Percentiles rank a stretch among this genome's conserved stretches.
phyloP scores from a whole-genome alignment of 371 early-diverging fungal genomes.

The Thermomucor indicae-seudaticae region DNA sequence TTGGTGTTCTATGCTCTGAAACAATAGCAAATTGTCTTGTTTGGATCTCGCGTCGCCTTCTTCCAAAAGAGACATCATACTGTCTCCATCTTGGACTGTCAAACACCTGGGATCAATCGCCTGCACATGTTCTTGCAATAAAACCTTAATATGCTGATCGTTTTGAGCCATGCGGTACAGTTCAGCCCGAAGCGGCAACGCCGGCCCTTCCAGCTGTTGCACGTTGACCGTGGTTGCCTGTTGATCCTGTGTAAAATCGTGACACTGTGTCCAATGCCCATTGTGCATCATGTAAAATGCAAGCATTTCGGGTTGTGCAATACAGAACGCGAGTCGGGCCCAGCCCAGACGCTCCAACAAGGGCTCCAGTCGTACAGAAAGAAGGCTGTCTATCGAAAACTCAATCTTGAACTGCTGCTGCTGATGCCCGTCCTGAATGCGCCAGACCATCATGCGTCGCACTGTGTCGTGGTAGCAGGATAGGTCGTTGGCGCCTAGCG shows the following conservation, averaged over 20 bases:
- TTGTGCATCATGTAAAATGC: constrained; percentile 58
- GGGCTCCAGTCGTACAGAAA: constrained; percentile 46
- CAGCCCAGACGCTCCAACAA: constrained; percentile 26
- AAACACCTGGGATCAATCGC: constrained; percentile 8
- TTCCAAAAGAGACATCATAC: no score
- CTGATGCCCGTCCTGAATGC: constrained; percentile 60
- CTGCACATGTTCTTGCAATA: constrained; percentile 2
- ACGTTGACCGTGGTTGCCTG: constrained; percentile 46
- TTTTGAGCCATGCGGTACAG: constrained; percentile 19
- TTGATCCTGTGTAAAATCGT: constrained; percentile 73
- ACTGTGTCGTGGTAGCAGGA: constrained; percentile 53
- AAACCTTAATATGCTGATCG: constrained; percentile 6
- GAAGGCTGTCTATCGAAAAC: constrained; percentile 50
- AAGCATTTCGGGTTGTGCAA: constrained; percentile 26
- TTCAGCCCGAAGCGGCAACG: constrained; percentile 31
- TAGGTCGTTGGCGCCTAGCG: constrained; percentile 49
- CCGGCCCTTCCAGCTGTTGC: constrained; percentile 39
- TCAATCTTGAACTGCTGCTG: constrained; percentile 69
- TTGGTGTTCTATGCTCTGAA: no score
- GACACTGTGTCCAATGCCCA: constrained; percentile 60
- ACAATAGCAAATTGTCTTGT: no score
- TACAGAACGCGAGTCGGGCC: constrained; percentile 27
- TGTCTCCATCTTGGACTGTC: no score
- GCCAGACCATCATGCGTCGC: constrained; percentile 58
- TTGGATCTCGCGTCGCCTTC: no score